Conservation (phyloP, 129 eudicot species). For the Lactuca sativa region DNA sequence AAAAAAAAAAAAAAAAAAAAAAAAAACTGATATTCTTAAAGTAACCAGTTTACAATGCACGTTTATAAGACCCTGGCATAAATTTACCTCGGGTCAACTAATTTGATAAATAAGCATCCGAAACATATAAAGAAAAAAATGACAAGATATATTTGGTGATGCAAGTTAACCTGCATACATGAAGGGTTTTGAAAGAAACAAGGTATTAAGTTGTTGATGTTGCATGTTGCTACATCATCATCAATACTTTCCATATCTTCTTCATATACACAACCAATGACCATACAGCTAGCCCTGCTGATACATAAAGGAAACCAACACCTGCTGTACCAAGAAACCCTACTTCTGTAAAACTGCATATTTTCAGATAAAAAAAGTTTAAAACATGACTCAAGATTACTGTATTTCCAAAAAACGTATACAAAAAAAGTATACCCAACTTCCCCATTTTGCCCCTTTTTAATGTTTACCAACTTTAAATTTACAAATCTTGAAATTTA, state of each 20-base stretch:
- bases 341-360: constrained; percentile 61
- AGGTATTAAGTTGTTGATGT: neutral
- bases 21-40: neutral
- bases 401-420: too few relatives aligned
- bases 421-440: too few relatives aligned
- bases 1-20: too few relatives aligned
- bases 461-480: too few relatives aligned
- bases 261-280: constrained; percentile 85
- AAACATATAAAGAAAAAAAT: constrained; percentile 5
- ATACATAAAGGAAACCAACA: constrained; percentile 65
- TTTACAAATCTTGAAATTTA: neutral
- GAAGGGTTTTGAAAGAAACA: constrained; percentile 6
- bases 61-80: constrained; percentile 4
- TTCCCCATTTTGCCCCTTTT: too few relatives aligned
- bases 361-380: constrained; percentile 14
- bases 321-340: constrained; percentile 60
- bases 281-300: constrained; percentile 89
- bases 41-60: neutral
- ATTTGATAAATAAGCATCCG: neutral
- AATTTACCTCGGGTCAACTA: neutral
- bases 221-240: constrained; percentile 49
- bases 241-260: constrained; percentile 89
- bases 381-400: constrained; percentile 1
- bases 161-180: neutral
- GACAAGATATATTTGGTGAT: constrained; percentile 1